Percentiles rank a stretch among this genome's conserved stretches.
phyloP scores from a whole-genome alignment of 2,329 filamentous ascomycete genomes.

The Coniochaeta sp. region DNA sequence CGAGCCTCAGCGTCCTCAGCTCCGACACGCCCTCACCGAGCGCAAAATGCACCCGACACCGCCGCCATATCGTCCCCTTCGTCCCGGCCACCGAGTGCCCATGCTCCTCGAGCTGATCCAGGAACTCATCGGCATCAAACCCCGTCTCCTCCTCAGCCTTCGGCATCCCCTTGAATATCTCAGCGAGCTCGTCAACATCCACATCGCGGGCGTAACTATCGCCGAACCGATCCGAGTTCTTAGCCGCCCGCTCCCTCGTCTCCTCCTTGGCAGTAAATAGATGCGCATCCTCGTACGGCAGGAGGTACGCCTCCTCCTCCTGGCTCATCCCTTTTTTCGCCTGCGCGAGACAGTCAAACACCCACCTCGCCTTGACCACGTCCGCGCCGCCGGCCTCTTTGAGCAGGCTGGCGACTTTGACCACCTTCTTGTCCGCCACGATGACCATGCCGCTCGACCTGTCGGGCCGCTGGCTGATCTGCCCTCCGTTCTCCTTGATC shows the following conservation, averaged over 20 bases:
- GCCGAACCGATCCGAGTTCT: conserved; percentile 67
- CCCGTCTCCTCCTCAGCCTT: conserved; percentile 13
- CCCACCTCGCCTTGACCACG: conserved; percentile 74
- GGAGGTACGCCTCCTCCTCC: conserved; percentile 46
- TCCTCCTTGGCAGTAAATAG: conserved; percentile 62
- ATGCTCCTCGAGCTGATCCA: conserved; percentile 47
- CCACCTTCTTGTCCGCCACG: conserved; percentile 70
- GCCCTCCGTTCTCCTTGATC: conserved; percentile 78
- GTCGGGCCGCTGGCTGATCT: conserved; percentile 65
- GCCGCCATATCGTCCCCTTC: conserved; percentile 45
- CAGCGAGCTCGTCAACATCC: conserved; percentile 24
- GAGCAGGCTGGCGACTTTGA: conserved; percentile 78
- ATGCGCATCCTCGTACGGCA: conserved; percentile 57
- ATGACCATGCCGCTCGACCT: conserved; percentile 58
- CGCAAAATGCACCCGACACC: conserved; percentile 34
- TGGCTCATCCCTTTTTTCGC: conserved; percentile 13
- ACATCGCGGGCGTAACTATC: conserved; percentile 75
- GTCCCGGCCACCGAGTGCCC: conserved; percentile 46
- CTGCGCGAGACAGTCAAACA: conserved; percentile 70
- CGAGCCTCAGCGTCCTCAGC: conserved; percentile 35
- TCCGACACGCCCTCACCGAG: conserved; percentile 20
- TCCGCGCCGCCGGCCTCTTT: conserved; percentile 59
- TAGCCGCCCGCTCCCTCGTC: conserved; percentile 44
- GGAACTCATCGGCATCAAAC: conserved; percentile 36
- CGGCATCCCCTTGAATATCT: conserved; percentile 29